Conservation (phyloP, 179 eudicot species). For the Beta corolliflora region DNA sequence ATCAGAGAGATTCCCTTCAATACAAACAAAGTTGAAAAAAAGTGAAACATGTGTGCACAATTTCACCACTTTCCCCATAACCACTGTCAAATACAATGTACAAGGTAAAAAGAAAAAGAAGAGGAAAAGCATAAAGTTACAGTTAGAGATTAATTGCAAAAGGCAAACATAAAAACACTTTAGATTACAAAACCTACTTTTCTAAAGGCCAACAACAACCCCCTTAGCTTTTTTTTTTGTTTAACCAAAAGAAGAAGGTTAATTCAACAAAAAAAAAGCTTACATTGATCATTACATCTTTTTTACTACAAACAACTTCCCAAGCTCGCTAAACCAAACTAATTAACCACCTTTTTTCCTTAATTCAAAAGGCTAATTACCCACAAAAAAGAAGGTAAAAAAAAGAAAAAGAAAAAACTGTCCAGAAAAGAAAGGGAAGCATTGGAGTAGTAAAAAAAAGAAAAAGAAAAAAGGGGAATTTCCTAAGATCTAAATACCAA, state of each 20-base stretch:
- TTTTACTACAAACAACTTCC: slow-evolving; percentile 27
- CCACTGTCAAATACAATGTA: slow-evolving; percentile 2
- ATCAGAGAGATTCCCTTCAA: not conserved
- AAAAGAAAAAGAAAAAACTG: slow-evolving; percentile 13
- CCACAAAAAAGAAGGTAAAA: slow-evolving; percentile 16
- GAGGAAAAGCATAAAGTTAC: not conserved
- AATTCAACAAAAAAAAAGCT: slow-evolving; percentile 15
- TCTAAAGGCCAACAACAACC: slow-evolving; percentile 25
- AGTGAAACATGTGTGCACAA: not conserved
- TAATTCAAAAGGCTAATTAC: slow-evolving; percentile 17
- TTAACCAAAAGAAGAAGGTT: no score
- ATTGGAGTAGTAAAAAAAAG: not conserved
- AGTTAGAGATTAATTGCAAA: slow-evolving; percentile 12
- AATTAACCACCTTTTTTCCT: slow-evolving; percentile 26
- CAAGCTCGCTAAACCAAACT: slow-evolving; percentile 29
- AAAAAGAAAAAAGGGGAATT: not conserved
- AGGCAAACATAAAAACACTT: not conserved
- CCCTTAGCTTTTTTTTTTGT: not conserved
- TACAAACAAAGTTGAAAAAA: not conserved
- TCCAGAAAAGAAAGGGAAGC: slow-evolving; percentile 29
- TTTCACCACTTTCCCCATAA: not conserved
- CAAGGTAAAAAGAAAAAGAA: not conserved
- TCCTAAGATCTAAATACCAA: slow-evolving; percentile 27
- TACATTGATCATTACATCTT: slow-evolving; percentile 16
- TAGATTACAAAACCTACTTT: slow-evolving; percentile 23